Evolutionary conservation across 2,329 filamentous ascomycete genomes (phyloP).

Genomic region (Metarhizium brunneum): DNA sequence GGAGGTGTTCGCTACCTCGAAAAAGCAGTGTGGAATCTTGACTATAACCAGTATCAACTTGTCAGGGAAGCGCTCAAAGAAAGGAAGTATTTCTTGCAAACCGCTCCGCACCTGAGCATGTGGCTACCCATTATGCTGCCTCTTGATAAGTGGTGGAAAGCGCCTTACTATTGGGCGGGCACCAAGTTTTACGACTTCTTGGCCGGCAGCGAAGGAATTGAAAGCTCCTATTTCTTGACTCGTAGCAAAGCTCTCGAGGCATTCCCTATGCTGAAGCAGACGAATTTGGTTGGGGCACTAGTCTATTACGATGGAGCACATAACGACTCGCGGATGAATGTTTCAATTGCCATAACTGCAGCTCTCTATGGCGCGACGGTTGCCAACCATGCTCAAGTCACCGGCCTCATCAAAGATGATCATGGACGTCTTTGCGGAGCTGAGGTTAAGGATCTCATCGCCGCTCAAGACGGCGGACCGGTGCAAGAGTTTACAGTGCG

Average conservation of each 20-base stretch:
- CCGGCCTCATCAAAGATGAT: conserved; percentile 63
- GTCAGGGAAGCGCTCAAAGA: conserved; percentile 66
- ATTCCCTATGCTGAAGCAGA: conserved; percentile 80
- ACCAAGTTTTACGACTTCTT: conserved; percentile 80
- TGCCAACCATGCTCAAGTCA: conserved; percentile 77
- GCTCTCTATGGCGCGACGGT: conserved; percentile 79
- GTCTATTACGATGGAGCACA: conserved; percentile 91
- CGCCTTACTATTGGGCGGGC: conserved; percentile 67
- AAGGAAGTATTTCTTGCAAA: conserved; percentile 66
- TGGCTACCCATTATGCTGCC: conserved; percentile 73
- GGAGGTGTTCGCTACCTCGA: conserved; percentile 67
- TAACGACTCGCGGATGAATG: conserved; percentile 89
- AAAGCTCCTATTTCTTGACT: conserved; percentile 81
- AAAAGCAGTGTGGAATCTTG: conserved; percentile 67
- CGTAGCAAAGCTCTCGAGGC: conserved; percentile 78
- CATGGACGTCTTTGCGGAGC: conserved; percentile 67
- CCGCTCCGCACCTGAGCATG: conserved; percentile 62
- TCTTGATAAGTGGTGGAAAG: conserved; percentile 68
- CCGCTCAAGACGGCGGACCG: conserved; percentile 50
- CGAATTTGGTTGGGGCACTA: conserved; percentile 68
- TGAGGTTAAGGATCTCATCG: conserved; percentile 59
- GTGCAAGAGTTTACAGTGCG: conserved; percentile 58
- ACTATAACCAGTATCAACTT: conserved; percentile 63
- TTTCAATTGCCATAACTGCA: conserved; percentile 78
- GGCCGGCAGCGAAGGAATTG: conserved; percentile 78